A percentile compares a stretch with the other conserved stretches of the same genome.
These are phyloP conservation scores for Talaromyces sp. DNA, from an alignment of 2,329 filamentous ascomycete species.

Conservation along the genomic window DNA sequence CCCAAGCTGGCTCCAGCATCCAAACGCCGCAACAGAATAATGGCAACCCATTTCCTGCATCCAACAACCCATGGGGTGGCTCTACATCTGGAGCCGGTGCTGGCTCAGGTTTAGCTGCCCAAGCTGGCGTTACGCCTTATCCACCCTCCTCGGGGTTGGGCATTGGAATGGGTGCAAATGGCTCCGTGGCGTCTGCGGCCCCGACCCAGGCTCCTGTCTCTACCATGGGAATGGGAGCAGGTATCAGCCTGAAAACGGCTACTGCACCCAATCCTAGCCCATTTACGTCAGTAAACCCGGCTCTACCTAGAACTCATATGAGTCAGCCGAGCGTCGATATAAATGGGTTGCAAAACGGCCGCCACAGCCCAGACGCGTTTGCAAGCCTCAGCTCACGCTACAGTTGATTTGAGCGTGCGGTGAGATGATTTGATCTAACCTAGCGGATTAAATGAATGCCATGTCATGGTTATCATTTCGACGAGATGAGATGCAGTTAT, in stretches of 20 bases:
- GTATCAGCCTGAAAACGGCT: not conserved
- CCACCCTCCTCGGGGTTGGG: conserved; percentile 17
- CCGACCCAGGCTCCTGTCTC: conserved; percentile 6
- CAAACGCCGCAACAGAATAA: conserved; percentile 23
- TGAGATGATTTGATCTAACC: not conserved
- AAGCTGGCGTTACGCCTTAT: conserved; percentile 23
- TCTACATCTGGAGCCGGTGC: not conserved
- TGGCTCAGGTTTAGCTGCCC: conserved; percentile 27
- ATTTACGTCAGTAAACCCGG: not conserved
- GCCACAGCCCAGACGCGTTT: conserved; percentile 56
- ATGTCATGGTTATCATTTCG: not conserved
- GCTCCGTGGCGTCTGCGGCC: conserved; percentile 8
- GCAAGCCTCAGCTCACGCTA: conserved; percentile 53
- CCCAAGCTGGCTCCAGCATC: conserved; percentile 25
- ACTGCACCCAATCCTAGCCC: not conserved
- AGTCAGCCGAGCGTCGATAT: conserved; percentile 55
- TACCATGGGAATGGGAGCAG: not conserved
- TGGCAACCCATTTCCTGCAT: conserved; percentile 24
- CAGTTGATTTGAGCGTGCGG: conserved; percentile 24
- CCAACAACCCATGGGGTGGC: conserved; percentile 30
- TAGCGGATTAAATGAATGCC: not conserved
- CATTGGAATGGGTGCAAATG: conserved; percentile 19
- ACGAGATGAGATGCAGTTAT: not conserved
- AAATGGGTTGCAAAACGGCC: conserved; percentile 49
- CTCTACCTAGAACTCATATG: conserved; percentile 39